Evolutionary conservation across 2,329 filamentous ascomycete genomes (phyloP), one percentile per base, ranked within the genome.

Genomic region (Rhinocladiella similis): DNA sequence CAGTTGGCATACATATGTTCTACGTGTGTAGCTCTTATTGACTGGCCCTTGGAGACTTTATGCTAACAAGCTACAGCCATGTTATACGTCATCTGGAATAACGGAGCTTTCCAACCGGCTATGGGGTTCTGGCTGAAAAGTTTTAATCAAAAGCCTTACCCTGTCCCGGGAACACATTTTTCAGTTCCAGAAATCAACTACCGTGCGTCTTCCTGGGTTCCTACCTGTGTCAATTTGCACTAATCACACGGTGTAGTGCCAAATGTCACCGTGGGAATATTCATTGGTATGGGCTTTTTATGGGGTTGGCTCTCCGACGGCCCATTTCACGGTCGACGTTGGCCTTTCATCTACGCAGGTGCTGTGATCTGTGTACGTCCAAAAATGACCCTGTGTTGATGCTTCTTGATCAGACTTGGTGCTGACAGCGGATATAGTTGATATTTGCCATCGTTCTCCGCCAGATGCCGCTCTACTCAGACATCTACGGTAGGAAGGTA

Each of bases 111-210:
- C 1, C 73, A 75, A 47, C 41, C 62, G 0, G 73, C 67, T 5
- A 75, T 76, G 72, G 73, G 73, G 1, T 75, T 73, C 59, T 76
- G 73, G 72, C 63, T 76, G 36, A 75, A 76, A 56, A 73, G 70
- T 53, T 75, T 75, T 61, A 71, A 74, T 33, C 57, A 63, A 5
- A 65, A 64, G 2, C 69, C 71, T 9, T 43, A 68, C 29, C 72
- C 73, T 3, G 66, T 75, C 1, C 72, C 72, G 0, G 73, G 73
- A 1, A 66, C 53, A 1, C 52, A 61, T 2, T 75, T 67, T 53
- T 65, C 69, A 1, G 62, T 73, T 2, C 20, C 66, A 1, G 61
- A 74, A 33, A 74, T 74, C 45, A 73, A 75, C 49, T 68, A 71
- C 43, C 56, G 70, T 73, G 49, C 61, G 70, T 63, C 13, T 35